phyloP scores from a whole-genome alignment of 108 stramenopile genomes.

The Pelagomonas calceolata region DNA sequence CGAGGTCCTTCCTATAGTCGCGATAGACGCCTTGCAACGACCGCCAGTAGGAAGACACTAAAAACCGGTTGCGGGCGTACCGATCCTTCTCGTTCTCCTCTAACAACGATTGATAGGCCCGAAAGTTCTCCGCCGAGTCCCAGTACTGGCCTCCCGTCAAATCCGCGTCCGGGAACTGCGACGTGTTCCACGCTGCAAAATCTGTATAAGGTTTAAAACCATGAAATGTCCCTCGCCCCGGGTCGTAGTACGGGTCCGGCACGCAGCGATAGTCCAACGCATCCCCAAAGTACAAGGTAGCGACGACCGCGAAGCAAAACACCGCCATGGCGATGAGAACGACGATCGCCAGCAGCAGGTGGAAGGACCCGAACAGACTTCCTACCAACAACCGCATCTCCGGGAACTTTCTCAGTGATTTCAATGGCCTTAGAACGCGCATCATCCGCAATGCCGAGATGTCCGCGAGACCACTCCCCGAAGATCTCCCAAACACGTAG shows the following conservation, averaged over 20 bases:
- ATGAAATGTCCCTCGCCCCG: background rate
- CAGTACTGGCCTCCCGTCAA: no score
- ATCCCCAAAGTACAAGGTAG: background rate
- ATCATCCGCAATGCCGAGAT: slow-evolving; percentile 4
- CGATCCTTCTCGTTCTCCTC: no score
- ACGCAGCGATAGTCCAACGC: background rate
- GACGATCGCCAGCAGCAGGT: background rate
- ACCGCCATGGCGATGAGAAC: slow-evolving; percentile 1
- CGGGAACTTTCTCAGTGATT: slow-evolving; percentile 1
- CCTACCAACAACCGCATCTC: slow-evolving; percentile 4
- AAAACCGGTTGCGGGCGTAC: background rate
- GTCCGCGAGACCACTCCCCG: background rate
- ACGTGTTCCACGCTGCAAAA: no score
- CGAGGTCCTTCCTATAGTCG: background rate
- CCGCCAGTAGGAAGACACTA: background rate
- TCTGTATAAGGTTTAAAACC: no score
- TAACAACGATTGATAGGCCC: no score
- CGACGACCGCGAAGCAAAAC: background rate
- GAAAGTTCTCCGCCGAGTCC: no score
- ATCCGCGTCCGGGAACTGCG: no score
- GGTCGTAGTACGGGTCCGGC: background rate
- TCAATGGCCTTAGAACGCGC: slow-evolving; percentile 12
- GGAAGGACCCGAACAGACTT: slow-evolving; percentile 3
- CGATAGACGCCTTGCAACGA: background rate
- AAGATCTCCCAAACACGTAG: background rate